Percentiles rank a stretch among this genome's conserved stretches.
These are phyloP conservation scores for Annulohypoxylon bovei DNA, from an alignment of 495 filamentous ascomycete genomes.

Conservation along the genomic window DNA sequence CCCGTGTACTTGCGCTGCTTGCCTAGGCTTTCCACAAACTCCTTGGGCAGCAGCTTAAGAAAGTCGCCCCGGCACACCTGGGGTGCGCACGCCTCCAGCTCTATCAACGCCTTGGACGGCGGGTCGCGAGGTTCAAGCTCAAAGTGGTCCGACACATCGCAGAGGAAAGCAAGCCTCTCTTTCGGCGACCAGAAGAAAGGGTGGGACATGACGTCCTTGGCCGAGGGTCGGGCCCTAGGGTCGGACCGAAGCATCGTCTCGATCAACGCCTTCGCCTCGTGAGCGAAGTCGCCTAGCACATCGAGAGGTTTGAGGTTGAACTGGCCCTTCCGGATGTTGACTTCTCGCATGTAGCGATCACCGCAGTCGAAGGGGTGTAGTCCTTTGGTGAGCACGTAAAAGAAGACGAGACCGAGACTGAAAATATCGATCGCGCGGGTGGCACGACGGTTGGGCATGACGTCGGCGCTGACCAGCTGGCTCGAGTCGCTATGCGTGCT, in stretches of 20 bases:
- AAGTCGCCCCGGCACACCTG: constrained; percentile 70
- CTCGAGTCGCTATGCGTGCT: constrained; percentile 60
- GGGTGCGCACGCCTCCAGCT: constrained; percentile 57
- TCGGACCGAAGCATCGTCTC: constrained; percentile 80
- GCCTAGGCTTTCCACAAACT: constrained; percentile 85
- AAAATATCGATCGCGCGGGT: constrained; percentile 97
- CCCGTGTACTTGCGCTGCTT: constrained; percentile 97
- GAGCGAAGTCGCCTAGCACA: constrained; percentile 79
- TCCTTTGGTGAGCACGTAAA: constrained; percentile 91
- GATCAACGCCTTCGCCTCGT: constrained; percentile 88
- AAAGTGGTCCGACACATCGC: constrained; percentile 93
- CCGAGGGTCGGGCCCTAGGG: constrained; percentile 75
- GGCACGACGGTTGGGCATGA: constrained; percentile 76
- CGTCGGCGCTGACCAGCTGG: constrained; percentile 48
- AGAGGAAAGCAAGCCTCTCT: constrained; percentile 88
- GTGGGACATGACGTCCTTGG: constrained; percentile 82
- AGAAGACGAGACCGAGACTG: constrained; percentile 94
- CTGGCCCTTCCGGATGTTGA: constrained; percentile 91
- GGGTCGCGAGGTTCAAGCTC: constrained; percentile 88
- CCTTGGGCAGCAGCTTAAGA: constrained; percentile 74
- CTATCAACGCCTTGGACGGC: constrained; percentile 72
- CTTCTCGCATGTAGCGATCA: constrained; percentile 92
- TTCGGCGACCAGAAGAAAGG: constrained; percentile 96
- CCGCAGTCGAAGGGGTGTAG: constrained; percentile 94
- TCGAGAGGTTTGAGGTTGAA: constrained; percentile 77